A percentile compares a stretch with the other conserved stretches of the same genome.
Evolutionary conservation across 2,329 filamentous ascomycete species (phyloP).

Genomic region (Penicillium sclerotigenum): DNA sequence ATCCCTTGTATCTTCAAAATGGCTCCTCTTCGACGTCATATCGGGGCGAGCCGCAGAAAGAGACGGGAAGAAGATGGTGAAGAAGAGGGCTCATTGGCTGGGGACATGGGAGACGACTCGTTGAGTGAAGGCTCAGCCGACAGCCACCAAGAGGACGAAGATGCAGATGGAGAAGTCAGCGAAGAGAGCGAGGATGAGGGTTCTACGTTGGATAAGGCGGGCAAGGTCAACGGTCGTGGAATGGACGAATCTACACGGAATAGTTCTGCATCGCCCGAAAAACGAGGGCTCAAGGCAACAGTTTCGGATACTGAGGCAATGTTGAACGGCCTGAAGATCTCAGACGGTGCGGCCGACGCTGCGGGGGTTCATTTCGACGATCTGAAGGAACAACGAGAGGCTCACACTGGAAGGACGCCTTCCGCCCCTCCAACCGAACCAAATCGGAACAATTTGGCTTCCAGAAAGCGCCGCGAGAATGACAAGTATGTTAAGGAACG

Average conservation of each 20-base stretch:
- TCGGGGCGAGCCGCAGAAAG: conserved; percentile 45
- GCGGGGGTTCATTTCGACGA: conserved; percentile 53
- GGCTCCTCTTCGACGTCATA: conserved; percentile 45
- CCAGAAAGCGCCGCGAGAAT: conserved; percentile 77
- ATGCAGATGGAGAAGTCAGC: conserved; percentile 58
- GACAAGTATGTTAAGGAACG: conserved; percentile 86
- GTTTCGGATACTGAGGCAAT: conserved; percentile 59
- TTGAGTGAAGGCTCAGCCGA: conserved; percentile 59
- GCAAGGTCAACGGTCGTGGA: conserved; percentile 30
- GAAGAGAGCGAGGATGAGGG: conserved; percentile 54
- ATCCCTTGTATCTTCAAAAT: conserved; percentile 26
- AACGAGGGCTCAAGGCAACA: conserved; percentile 36
- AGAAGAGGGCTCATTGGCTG: conserved; percentile 49
- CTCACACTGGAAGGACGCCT: conserved; percentile 36
- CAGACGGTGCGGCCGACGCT: conserved; percentile 37
- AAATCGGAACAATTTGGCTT: conserved; percentile 58
- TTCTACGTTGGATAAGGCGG: conserved; percentile 25
- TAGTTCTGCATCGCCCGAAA: conserved; percentile 35
- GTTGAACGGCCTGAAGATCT: conserved; percentile 57
- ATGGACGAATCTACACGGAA: conserved; percentile 28
- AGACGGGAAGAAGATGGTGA: conserved; percentile 49
- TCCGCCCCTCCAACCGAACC: conserved; percentile 39
- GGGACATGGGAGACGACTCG: conserved; percentile 58
- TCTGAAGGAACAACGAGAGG: conserved; percentile 29
- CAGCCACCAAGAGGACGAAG: conserved; percentile 57